These are phyloP conservation scores for Paraurostyla sp. DNA, from an alignment of 73 alveolate genomes.

Conservation along the genomic window DNA sequence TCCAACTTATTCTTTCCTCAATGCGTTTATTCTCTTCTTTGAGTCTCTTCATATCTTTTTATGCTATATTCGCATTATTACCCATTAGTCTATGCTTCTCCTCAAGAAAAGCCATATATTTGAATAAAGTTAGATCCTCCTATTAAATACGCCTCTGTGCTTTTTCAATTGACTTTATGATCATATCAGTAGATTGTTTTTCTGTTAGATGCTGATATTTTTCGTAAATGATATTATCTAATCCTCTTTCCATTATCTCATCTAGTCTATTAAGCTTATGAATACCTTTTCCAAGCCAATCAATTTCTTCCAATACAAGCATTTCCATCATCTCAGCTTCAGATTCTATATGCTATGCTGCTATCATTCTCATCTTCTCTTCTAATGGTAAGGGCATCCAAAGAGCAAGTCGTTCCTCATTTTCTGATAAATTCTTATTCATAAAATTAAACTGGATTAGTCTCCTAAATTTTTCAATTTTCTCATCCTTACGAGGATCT, in stretches of 20 bases:
- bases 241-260: constrained; percentile 23
- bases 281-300: constrained; percentile 40
- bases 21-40: constrained; percentile 21
- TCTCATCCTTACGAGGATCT: constrained; percentile 4
- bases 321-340: constrained; percentile 51
- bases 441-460: neutral
- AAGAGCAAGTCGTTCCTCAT: constrained; percentile 29
- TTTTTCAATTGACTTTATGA: neutral
- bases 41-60: neutral
- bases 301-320: constrained; percentile 47
- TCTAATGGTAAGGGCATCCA: constrained; percentile 25
- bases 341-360: neutral
- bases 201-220: constrained; percentile 27
- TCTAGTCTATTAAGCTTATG: neutral
- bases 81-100: constrained; percentile 4
- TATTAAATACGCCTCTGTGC: neutral
- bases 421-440: neutral
- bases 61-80: neutral
- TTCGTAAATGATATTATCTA: constrained; percentile 22
- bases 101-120: constrained; percentile 25
- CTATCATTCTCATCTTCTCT: constrained; percentile 29
- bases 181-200: neutral
- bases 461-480: constrained; percentile 11
- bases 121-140: neutral
- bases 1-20: constrained; percentile 36